Evolutionary conservation across 257 asterid species (phyloP), one percentile per base, ranked within the genome.

Genomic region (Solanum etuberosum): DNA sequence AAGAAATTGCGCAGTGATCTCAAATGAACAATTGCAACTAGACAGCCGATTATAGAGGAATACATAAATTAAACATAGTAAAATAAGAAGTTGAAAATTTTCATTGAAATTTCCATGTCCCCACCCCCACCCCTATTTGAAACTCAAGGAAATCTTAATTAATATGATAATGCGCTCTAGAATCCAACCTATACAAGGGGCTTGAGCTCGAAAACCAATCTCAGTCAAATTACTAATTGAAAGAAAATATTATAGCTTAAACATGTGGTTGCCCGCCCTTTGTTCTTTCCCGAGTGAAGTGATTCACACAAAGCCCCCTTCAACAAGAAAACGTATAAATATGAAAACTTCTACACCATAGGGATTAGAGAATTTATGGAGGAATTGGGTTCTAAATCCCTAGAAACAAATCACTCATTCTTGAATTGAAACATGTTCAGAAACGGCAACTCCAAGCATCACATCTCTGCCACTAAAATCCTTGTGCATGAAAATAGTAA

Each of bases 341-440:
- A 83, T 70, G 83, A 25, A 87, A 87, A 46, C 61, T 87, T 87
- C 83, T 81, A 31, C 18, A 34, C 35, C 89, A 46, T 67, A 81
- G 32, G 54, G 32, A 81, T 86, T 13, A 16, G 43, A 74, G 85
- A 74, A 74, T 37, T 86, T 57, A 25, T 5, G 65, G 65, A 74
- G 83, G 63, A 86, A 78, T 78, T n/a, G 29, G 86, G 80, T 80
- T 54, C 38, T n/a, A 57, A 76, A 38, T 86, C 14, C 63, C 85
- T 38, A 57, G 18, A 76, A 76, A 86, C 34, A 80, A 23, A 80
- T 27, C 27, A 46, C 27, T 9, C 25, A 43, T 80, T 80, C 65
- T 46, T 46, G 14, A 27, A 8, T 25, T 77, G 84, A 23, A 31
- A 78, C 27, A 27, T 4, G 15, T 5, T 25, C 84, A 43, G 11